These are phyloP conservation scores for Penicillium roqueforti DNA, from an alignment of 495 filamentous ascomycete genomes.

Conservation along the genomic window DNA sequence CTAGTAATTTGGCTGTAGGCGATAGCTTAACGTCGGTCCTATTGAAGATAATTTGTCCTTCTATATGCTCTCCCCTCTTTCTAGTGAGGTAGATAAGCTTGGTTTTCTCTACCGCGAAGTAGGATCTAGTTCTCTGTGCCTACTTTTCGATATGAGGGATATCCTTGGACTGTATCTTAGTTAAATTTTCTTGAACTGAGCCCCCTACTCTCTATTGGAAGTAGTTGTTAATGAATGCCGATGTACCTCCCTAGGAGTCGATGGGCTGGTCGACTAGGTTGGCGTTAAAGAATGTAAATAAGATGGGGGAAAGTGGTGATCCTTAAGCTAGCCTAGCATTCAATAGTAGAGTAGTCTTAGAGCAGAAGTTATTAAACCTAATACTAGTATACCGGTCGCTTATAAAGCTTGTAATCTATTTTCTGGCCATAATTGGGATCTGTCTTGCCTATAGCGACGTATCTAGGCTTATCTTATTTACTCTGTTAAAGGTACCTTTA, in stretches of 20 bases:
- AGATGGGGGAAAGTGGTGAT: slow-evolving; percentile 25
- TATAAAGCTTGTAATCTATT: slow-evolving; percentile 29
- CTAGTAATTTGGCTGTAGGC: slow-evolving; percentile 18
- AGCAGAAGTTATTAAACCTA: slow-evolving; percentile 20
- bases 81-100: slow-evolving; percentile 21
- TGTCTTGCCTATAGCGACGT: slow-evolving; percentile 13
- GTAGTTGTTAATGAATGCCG: slow-evolving; percentile 20
- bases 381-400: slow-evolving; percentile 24
- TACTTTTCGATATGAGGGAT: slow-evolving; percentile 20
- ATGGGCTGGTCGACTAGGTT: slow-evolving; percentile 25
- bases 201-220: slow-evolving; percentile 16
- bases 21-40: too few species aligned
- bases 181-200: slow-evolving; percentile 17
- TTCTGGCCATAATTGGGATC: slow-evolving; percentile 15
- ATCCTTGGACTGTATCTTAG: slow-evolving; percentile 15
- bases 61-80: too few species aligned
- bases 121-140: slow-evolving; percentile 15
- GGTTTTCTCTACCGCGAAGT: slow-evolving; percentile 24
- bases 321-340: slow-evolving; percentile 28
- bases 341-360: slow-evolving; percentile 5
- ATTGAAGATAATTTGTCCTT: too few species aligned
- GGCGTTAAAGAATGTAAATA: slow-evolving; percentile 28
- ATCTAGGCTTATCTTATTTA: slow-evolving; percentile 24
- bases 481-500: slow-evolving; percentile 21
- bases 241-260: slow-evolving; percentile 14